Conservation (phyloP, 1,284 basidiomycete species). For the Apiotrichum porosum region DNA sequence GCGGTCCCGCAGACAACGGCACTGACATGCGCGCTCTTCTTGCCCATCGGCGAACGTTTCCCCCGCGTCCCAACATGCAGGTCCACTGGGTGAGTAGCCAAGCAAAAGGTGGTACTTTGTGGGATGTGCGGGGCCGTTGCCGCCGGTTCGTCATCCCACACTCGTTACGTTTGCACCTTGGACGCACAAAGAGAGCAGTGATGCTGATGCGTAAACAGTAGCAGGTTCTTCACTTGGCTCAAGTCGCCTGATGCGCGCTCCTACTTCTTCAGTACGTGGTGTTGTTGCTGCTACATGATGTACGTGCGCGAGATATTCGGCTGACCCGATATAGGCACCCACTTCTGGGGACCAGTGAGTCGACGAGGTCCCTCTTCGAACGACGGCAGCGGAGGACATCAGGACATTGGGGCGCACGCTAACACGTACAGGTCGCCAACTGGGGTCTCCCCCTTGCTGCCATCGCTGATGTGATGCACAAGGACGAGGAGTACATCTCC, state of each 20-base stretch:
- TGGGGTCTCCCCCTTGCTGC: constrained; percentile 94
- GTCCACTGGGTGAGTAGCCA: constrained; percentile 1
- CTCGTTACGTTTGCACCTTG: too few relatives aligned
- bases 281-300: not conserved
- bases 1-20: too few relatives aligned
- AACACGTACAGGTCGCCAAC: constrained; percentile 70
- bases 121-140: too few relatives aligned
- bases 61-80: not conserved
- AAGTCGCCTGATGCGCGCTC: constrained; percentile 81
- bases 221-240: constrained; percentile 77
- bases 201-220: too few relatives aligned
- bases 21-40: too few relatives aligned
- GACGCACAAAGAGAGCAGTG: too few relatives aligned
- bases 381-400: too few relatives aligned
- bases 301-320: not conserved
- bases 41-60: not conserved
- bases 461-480: constrained; percentile 70
- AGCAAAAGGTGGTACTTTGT: too few relatives aligned
- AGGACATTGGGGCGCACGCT: too few relatives aligned
- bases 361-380: not conserved
- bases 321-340: constrained; percentile 85
- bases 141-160: too few relatives aligned
- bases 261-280: constrained; percentile 88
- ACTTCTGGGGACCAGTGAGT: constrained; percentile 90
- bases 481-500: constrained; percentile 92